phyloP scores from a whole-genome alignment of 805 yeast species.

The Kodamaea kaohsiungensis region DNA sequence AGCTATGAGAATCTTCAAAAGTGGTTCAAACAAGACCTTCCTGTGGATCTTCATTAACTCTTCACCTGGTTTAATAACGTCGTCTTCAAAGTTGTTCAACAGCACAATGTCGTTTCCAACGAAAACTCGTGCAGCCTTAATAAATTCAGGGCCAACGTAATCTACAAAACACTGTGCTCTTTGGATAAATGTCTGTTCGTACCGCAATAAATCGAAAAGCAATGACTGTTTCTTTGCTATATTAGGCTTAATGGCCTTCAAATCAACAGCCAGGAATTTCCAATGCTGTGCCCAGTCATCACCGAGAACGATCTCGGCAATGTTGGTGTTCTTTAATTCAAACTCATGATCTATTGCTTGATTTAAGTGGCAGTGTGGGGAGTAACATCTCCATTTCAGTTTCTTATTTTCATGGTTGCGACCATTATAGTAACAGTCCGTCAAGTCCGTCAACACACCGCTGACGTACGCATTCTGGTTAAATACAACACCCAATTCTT shows the following conservation, averaged over 20 bases:
- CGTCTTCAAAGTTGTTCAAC: conserved; percentile 53
- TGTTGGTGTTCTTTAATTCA: conserved; percentile 19
- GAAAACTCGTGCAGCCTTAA: conserved; percentile 28
- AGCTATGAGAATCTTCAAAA: conserved; percentile 54
- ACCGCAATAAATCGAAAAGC: conserved; percentile 69
- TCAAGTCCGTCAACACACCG: conserved; percentile 47
- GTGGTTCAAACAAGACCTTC: conserved; percentile 54
- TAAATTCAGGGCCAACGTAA: conserved; percentile 41
- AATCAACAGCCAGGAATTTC: conserved; percentile 57
- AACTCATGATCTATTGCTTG: conserved; percentile 28
- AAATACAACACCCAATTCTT: conserved; percentile 14
- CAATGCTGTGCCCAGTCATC: conserved; percentile 68
- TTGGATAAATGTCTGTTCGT: conserved; percentile 69
- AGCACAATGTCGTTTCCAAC: conserved; percentile 21
- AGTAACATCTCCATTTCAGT: conserved; percentile 28
- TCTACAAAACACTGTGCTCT: conserved; percentile 66
- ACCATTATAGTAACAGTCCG: conserved; percentile 46
- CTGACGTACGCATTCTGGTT: conserved; percentile 22
- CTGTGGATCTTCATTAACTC: conserved; percentile 59
- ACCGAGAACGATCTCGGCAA: conserved; percentile 30
- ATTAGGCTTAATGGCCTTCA: conserved; percentile 48
- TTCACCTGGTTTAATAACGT: conserved; percentile 57
- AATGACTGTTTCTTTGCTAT: conserved; percentile 71
- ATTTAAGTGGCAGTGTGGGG: conserved; percentile 35
- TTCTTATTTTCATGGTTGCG: conserved; percentile 18